Percentiles rank a stretch among this genome's conserved stretches.
phyloP scores from a whole-genome alignment of 2,329 filamentous ascomycete genomes.

The Hymenoscyphus infarciens region DNA sequence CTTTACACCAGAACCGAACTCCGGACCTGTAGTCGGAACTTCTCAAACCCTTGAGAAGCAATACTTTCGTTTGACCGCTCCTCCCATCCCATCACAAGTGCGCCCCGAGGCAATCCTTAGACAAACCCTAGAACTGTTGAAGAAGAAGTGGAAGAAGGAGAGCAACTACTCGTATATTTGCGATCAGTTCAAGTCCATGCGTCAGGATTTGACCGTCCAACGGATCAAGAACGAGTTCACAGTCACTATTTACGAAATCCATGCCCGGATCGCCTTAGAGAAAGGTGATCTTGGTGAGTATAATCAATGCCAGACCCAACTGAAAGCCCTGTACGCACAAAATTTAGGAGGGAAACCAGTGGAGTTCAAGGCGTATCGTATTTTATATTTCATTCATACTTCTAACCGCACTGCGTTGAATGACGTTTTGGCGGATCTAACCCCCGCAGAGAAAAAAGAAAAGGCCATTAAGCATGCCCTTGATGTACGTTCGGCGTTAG shows the following conservation, averaged over 20 bases:
- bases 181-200: conserved; percentile 98
- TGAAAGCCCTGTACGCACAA: conserved; percentile 85
- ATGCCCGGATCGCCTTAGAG: conserved; percentile 94
- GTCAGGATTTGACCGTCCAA: conserved; percentile 96
- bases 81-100: conserved; percentile 83
- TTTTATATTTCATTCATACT: conserved; percentile 98
- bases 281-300: conserved; percentile 99
- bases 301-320: conserved; percentile 99
- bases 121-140: conserved; percentile 81
- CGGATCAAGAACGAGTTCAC: conserved; percentile 97
- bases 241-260: conserved; percentile 93
- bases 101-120: conserved; percentile 77
- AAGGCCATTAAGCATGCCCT: conserved; percentile 84
- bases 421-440: conserved; percentile 98
- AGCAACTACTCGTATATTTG: conserved; percentile 97
- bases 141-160: conserved; percentile 91
- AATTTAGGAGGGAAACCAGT: conserved; percentile 83
- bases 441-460: conserved; percentile 88
- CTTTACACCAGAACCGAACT: conserved; percentile 53
- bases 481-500: conserved; percentile 84
- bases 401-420: conserved; percentile 98
- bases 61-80: conserved; percentile 88
- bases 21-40: conserved; percentile 78
- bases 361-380: conserved; percentile 99
- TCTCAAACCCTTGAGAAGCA: conserved; percentile 84